Evolutionary conservation across 2,329 filamentous ascomycete species (phyloP), one percentile per base, ranked within the genome.

Genomic region (Colletotrichum tropicale): DNA sequence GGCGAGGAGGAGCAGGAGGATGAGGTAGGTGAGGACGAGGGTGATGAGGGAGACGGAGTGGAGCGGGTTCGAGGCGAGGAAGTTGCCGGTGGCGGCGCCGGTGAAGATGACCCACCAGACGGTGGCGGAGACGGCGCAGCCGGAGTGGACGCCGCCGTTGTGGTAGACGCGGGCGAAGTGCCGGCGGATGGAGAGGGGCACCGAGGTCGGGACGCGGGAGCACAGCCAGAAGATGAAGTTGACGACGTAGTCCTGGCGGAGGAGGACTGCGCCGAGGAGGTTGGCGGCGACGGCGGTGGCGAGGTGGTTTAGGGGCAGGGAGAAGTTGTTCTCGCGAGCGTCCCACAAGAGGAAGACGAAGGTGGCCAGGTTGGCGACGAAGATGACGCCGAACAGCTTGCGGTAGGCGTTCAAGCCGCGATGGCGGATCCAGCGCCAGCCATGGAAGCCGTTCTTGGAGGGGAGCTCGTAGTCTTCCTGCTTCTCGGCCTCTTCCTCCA

Each of bases 1-100:
- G 52, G 85, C 79, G 71, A 91, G 79, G 77, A 94, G 87, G 67
- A 95, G 86, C 2, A 85, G 81, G 56, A 91, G 86, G 55, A 94
- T 87, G 43, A 92, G 80, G 80, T 90, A 93, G 13, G 91, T 89
- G 26, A 94, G 82, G 12, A 88, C 85, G 18, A 86, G 79, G 8
- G 84, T 84, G 67, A 85, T 82, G 34, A 89, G 81, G 61, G 55
- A 69, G 36, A 77, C 67, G 15, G 64, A 32, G 64, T 77, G 70
- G 6, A 67, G 26, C 3, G 76, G 52, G 8, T 30, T 15, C 4
- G 48, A n/a, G 32, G 91, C 87, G 28, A 86, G 79, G 77, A 81
- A 71, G 81, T 77, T 79, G 26, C 78, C 76, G 3, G 79, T 82
- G 34, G 79, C 78, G 78, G 79, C 81, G 76, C 79, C 77, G 6